A percentile compares a stretch with the other conserved stretches of the same genome.
Evolutionary conservation across 176 grass and related monocot genomes (phyloP).

Genomic region (Saccharum spontaneum): DNA sequence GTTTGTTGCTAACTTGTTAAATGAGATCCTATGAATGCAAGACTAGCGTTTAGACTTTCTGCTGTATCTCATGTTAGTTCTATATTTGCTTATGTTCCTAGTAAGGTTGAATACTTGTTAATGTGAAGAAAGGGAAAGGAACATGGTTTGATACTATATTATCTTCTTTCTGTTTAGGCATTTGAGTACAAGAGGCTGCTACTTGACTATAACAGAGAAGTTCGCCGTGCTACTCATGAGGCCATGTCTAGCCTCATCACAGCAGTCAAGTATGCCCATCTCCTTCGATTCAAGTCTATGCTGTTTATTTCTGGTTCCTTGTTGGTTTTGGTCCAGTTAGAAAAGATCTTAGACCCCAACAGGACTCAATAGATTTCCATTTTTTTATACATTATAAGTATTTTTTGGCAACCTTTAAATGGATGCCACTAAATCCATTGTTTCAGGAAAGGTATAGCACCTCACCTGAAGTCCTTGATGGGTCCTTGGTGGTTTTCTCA

Average conservation of each 20-base stretch:
- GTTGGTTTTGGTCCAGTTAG: constrained; percentile 14
- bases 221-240: constrained; percentile 83
- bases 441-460: constrained; percentile 89
- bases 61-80: background rate
- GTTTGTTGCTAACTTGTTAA: background rate
- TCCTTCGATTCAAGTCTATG: constrained; percentile 28
- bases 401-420: background rate
- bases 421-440: background rate
- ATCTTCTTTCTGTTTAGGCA: constrained; percentile 51
- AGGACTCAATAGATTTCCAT: constrained; percentile 14
- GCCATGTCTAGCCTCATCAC: constrained; percentile 79
- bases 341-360: background rate
- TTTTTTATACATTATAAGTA: constrained; percentile 4
- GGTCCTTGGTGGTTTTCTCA: constrained; percentile 99
- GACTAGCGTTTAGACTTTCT: background rate
- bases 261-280: constrained; percentile 61
- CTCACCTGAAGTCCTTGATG: constrained; percentile 91
- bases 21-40: background rate
- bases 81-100: background rate
- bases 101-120: background rate
- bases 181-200: constrained; percentile 92
- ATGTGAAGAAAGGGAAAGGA: background rate
- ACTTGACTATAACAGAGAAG: constrained; percentile 94
- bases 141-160: constrained; percentile 1
- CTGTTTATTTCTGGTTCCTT: background rate